Conservation (phyloP, 352 stramenopile genomes). For the Phytopythium cucurbitacearum region DNA sequence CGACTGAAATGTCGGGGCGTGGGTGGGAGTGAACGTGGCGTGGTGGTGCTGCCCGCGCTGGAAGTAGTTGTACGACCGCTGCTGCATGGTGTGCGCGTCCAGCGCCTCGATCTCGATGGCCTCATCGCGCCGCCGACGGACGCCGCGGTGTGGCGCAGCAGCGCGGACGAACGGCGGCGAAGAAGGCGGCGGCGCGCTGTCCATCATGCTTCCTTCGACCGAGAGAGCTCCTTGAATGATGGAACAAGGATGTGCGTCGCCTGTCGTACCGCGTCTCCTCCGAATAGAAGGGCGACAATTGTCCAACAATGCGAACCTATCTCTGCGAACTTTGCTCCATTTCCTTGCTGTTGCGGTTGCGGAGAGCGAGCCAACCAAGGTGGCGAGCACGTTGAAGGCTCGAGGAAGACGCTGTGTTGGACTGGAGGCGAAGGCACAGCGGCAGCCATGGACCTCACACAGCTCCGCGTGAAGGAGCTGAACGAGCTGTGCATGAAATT, state of each 20-base stretch:
- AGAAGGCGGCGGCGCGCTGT: neutral
- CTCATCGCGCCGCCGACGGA: conserved; percentile 47
- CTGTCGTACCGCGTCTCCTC: neutral
- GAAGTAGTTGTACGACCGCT: conserved; percentile 72
- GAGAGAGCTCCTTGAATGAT: neutral
- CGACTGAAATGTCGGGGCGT: conserved; percentile 15
- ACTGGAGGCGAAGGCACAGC: neutral
- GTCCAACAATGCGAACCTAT: too few species aligned
- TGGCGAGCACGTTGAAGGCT: too few species aligned
- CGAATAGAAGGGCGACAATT: neutral
- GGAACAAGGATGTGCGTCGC: too few species aligned
- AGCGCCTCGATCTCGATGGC: conserved; percentile 59
- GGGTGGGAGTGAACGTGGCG: conserved; percentile 9
- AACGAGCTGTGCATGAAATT: conserved; percentile 73
- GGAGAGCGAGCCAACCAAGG: too few species aligned
- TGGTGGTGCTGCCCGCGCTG: conserved; percentile 24
- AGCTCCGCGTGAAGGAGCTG: conserved; percentile 78
- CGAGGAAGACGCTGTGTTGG: neutral
- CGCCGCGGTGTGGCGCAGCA: conserved; percentile 15
- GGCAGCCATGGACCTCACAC: conserved; percentile 55
- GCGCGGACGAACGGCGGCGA: conserved; percentile 8
- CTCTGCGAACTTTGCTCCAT: too few species aligned
- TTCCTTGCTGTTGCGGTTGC: too few species aligned
- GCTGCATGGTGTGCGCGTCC: conserved; percentile 64
- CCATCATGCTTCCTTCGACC: neutral